A percentile compares a stretch with the other conserved stretches of the same genome.
Conservation (phyloP, 306 rosid genomes). For the Cyamopsis tetragonoloba region DNA sequence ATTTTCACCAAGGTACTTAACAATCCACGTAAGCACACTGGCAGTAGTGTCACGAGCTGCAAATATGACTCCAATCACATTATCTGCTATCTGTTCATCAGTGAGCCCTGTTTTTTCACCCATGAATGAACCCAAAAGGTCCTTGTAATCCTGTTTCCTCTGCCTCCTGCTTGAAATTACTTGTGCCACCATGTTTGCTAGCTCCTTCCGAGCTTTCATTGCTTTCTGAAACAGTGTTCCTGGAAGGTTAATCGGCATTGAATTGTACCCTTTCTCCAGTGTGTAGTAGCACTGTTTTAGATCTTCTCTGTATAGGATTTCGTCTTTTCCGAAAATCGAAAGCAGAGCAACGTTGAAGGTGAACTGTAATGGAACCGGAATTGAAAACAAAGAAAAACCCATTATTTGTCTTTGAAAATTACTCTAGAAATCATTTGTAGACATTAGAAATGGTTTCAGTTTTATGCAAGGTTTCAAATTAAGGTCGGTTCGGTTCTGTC, state of each 20-base stretch:
- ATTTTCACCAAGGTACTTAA: conserved; percentile 84
- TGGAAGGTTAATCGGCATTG: conserved; percentile 85
- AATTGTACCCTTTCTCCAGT: conserved; percentile 86
- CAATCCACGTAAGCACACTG: conserved; percentile 87
- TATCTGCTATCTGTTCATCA: conserved; percentile 87
- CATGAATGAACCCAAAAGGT: conserved; percentile 86
- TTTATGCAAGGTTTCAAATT: no score
- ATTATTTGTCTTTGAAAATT: background rate
- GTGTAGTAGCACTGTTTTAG: conserved; percentile 78
- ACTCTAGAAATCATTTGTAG: background rate
- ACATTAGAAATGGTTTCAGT: background rate
- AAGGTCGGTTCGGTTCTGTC: no score
- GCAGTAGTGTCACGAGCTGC: conserved; percentile 99
- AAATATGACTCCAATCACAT: conserved; percentile 85
- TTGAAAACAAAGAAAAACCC: background rate
- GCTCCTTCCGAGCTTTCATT: conserved; percentile 87
- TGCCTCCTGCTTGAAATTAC: conserved; percentile 66
- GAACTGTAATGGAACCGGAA: conserved; percentile 47
- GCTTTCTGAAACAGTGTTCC: conserved; percentile 88
- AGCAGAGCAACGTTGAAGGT: conserved; percentile 86
- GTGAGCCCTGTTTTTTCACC: conserved; percentile 75
- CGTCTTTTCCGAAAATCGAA: conserved; percentile 83
- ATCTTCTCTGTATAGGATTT: conserved; percentile 62
- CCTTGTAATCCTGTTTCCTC: conserved; percentile 45
- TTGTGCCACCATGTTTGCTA: conserved; percentile 69